Base-by-base conservation (phyloP, 441 rosid genomes). In the Erodium texanum region DNA sequence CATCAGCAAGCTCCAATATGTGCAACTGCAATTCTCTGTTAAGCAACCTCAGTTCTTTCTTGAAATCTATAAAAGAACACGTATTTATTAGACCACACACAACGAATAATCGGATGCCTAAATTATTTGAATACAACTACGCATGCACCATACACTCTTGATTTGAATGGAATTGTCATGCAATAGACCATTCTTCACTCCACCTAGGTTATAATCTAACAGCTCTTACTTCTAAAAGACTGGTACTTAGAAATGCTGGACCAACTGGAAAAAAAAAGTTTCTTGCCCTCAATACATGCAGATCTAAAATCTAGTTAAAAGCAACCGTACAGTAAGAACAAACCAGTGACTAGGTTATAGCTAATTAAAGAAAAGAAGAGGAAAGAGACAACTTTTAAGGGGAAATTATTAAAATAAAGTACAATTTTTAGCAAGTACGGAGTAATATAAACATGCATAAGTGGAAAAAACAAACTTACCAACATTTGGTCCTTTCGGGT, bases 21-120 rank as follows among this genome's bases (percentile, higher is more conserved):
- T 93, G 96, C 71, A 93, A 83, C 76, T 93, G 97, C 70, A 93
- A 69, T 68, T 93, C 97, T 75, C 99, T 82, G 74, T 89, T 93
- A 59, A 93, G 80, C 0, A 87, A 80, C 69, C 89, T 78, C 45
- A 93, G 76, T 70, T 86, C 97, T 68, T 91, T 91, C 83, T 91
- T 93, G 71, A 85, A 90, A 86, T 93, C 95, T 90, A 76, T 56
- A 81, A 16, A 68, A 19, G 3, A 65, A 2, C 56, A n/a, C n/a
- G 68, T 32, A 32, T 58, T 18, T 24, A 61, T 10, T 54, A 32
- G 65, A 56, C 24, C 62, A 7, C 43, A n/a, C n/a, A 66, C 10
- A 68, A 56, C 8, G 62, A 69, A 19, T 19, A 27, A 43, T 24
- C 24, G 24, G 66, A 5, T 19, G 62, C 3, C 50, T 32, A 61